Evolutionary conservation across 768 basidiomycete species (phyloP).

Genomic region (Trametes maxima): DNA sequence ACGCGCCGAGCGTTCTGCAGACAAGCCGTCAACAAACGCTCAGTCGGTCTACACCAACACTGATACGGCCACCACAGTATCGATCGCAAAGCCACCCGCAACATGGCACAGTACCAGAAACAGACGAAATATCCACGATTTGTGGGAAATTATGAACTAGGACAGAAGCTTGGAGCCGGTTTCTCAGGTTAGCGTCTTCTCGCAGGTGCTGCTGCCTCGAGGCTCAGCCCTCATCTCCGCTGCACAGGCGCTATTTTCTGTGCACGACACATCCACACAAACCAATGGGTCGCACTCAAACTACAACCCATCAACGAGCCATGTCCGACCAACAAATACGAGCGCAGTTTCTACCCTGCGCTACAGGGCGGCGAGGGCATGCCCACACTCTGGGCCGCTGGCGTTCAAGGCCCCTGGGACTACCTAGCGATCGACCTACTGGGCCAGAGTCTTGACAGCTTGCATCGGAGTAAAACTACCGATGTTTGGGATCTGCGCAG

Average conservation of each 20-base stretch:
- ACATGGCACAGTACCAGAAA: not conserved
- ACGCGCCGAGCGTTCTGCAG: not conserved
- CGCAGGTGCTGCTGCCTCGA: not conserved
- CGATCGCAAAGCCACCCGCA: not conserved
- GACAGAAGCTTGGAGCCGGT: conserved; percentile 64
- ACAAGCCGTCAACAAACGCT: not conserved
- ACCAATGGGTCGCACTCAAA: conserved; percentile 70
- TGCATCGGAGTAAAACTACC: conserved; percentile 58
- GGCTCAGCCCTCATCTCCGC: not conserved
- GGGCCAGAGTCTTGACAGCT: conserved; percentile 65
- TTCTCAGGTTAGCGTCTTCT: conserved; percentile 58
- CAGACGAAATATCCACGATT: conserved; percentile 32
- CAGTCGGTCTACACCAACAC: not conserved
- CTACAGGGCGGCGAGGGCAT: conserved; percentile 75
- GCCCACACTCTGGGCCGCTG: conserved; percentile 67
- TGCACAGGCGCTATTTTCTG: conserved; percentile 66
- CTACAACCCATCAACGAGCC: conserved; percentile 69
- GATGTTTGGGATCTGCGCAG: conserved; percentile 68
- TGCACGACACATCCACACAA: conserved; percentile 58
- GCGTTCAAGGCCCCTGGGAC: conserved; percentile 34
- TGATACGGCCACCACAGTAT: conserved; percentile 5
- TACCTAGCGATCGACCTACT: conserved; percentile 76
- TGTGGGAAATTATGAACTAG: conserved; percentile 65
- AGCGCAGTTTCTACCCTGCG: conserved; percentile 66
- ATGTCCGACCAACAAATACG: conserved; percentile 76